Conservation (phyloP, 768 basidiomycete species). For the Boletus edulis region DNA sequence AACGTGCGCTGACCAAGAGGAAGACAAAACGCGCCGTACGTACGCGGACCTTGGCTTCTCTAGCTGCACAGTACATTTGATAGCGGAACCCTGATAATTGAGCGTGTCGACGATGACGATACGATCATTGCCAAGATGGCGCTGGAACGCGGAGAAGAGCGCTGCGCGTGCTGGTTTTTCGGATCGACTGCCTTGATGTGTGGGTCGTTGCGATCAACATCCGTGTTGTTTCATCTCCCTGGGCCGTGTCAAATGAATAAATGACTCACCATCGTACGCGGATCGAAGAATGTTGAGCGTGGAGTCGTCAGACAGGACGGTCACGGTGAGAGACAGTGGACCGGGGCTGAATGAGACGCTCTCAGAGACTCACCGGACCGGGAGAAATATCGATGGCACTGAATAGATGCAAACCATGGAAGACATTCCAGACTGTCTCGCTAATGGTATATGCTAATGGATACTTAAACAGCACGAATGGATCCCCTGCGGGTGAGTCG, state of each 20-base stretch:
- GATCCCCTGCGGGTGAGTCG: too few species aligned
- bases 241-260: neutral
- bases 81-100: conserved; percentile 98
- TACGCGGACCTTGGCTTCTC: conserved; percentile 80
- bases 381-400: too few species aligned
- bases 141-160: conserved; percentile 79
- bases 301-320: conserved; percentile 75
- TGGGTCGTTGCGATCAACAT: too few species aligned
- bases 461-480: too few species aligned
- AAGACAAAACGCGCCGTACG: conserved; percentile 69
- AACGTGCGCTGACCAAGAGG: neutral
- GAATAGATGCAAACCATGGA: too few species aligned
- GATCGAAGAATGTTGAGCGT: conserved; percentile 57
- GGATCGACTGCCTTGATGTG: conserved; percentile 50
- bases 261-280: conserved; percentile 67
- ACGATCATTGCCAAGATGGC: conserved; percentile 66
- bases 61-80: conserved; percentile 94
- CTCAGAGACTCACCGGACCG: too few species aligned
- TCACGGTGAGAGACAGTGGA: conserved; percentile 40
- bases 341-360: conserved; percentile 35
- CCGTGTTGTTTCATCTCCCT: too few species aligned
- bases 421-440: too few species aligned
- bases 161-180: conserved; percentile 89
- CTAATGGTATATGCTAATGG: too few species aligned
- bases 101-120: conserved; percentile 87